Evolutionary conservation across 83 land plant species (phyloP), one percentile per base, ranked within the genome.

Genomic region (Thuja plicata): DNA sequence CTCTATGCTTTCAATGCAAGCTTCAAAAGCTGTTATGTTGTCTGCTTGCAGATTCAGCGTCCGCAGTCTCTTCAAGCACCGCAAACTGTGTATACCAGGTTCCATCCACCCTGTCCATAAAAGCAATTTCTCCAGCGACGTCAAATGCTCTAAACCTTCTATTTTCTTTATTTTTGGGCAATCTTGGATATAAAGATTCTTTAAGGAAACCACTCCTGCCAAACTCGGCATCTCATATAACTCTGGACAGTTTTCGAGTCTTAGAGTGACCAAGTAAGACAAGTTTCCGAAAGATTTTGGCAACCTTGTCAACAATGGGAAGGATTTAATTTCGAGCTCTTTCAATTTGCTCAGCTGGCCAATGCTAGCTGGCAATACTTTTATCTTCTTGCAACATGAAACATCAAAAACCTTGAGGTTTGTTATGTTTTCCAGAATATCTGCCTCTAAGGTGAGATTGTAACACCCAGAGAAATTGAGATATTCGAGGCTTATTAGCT

Each of bases 371-470:
- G 45, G 82, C 2, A 79, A 79, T 32, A 2, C 27, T 79, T 40
- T 0, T 5, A 79, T 5, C 7, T 17, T 40, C 0, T 38, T 0
- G 38, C 82, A 79, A 1, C 0, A 0, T 0, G 2, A 37, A 17
- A 38, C 1, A 12, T 37, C 8, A 19, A 79, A 17, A 17, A 38
- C 8, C 43, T 38, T 8, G 8, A 79, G 82, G 8, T 10, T 79
- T 1, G 27, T 40, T 21, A 79, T 79, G 8, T 79, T 79, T 38
- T 41, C 45, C 40, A 79, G 45, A 38, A 21, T 17, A 9, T 37
- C 8, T 1, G 7, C 1, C 41, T 37, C 1, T 19, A 78, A 35
- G 19, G 43, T 30, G 17, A 78, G 41, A 0, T 19, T 76, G 0
- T 0, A 0, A 37, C 80, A 78, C 4, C 0, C 0, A 16, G 0